Evolutionary conservation across 805 yeast species (phyloP).

Genomic region (Candida stauntonica): DNA sequence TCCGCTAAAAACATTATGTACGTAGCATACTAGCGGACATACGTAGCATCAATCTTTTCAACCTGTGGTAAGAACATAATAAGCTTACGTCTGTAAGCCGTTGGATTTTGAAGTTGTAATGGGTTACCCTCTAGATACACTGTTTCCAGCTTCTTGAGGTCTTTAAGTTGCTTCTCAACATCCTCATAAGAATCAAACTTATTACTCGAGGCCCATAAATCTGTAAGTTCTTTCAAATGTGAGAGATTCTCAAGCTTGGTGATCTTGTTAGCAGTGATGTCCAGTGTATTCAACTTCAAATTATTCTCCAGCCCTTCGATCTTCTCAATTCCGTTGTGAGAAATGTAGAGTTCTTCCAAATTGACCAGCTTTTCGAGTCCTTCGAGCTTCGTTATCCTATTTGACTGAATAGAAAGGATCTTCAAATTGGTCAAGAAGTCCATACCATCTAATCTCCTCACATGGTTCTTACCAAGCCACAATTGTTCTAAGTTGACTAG

Average conservation of each 20-base stretch:
- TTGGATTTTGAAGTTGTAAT: constrained; percentile 63
- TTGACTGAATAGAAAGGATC: constrained; percentile 85
- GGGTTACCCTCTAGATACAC: constrained; percentile 96
- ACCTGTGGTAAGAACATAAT: constrained; percentile 65
- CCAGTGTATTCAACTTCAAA: constrained; percentile 63
- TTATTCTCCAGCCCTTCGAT: constrained; percentile 78
- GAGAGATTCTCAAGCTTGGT: constrained; percentile 55
- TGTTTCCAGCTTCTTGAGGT: constrained; percentile 65
- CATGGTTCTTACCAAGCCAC: constrained; percentile 91
- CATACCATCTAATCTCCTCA: constrained; percentile 61
- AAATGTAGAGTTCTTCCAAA: constrained; percentile 81
- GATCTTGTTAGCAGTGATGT: constrained; percentile 74
- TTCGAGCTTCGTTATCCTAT: constrained; percentile 71
- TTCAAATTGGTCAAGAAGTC: constrained; percentile 54
- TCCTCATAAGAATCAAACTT: constrained; percentile 63
- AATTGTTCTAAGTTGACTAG: constrained; percentile 62
- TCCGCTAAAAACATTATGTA: too few species aligned
- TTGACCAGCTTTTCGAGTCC: constrained; percentile 69
- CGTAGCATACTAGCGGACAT: constrained; percentile 33
- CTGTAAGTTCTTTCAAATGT: constrained; percentile 72
- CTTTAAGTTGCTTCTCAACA: constrained; percentile 59
- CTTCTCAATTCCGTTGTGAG: constrained; percentile 73
- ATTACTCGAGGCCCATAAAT: constrained; percentile 90
- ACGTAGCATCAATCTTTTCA: constrained; percentile 89
- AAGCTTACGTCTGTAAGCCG: constrained; percentile 82